These are phyloP conservation scores for Phaseolus lunatus DNA, from an alignment of 306 rosid genomes.

Conservation along the genomic window DNA sequence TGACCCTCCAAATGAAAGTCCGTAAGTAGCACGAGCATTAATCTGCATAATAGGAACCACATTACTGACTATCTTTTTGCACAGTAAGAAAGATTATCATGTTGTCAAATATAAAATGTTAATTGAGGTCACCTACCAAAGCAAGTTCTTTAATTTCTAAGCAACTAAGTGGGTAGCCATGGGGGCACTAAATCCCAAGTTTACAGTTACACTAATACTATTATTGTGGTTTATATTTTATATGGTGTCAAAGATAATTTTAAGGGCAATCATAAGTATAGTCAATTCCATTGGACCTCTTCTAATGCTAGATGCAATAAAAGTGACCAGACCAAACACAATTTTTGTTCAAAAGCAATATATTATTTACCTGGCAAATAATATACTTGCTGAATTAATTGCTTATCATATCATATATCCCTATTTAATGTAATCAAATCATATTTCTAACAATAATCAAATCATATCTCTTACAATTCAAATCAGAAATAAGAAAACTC, in stretches of 20 bases:
- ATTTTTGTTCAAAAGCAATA: constrained; percentile 1
- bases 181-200: not conserved
- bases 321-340: not conserved
- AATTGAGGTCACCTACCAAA: constrained; percentile 31
- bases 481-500: constrained; percentile 8
- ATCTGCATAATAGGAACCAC: constrained; percentile 60
- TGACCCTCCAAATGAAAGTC: constrained; percentile 82
- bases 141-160: constrained; percentile 26
- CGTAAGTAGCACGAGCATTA: constrained; percentile 88
- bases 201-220: constrained; percentile 1
- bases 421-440: too few species aligned
- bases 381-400: not conserved
- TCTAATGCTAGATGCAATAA: constrained; percentile 11
- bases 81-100: constrained; percentile 33
- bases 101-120: constrained; percentile 25
- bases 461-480: too few species aligned
- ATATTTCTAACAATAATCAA: too few species aligned
- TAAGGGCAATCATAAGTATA: constrained; percentile 1
- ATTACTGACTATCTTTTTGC: constrained; percentile 28
- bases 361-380: constrained; percentile 11
- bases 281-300: not conserved
- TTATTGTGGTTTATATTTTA: not conserved
- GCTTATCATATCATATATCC: not conserved
- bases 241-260: not conserved
- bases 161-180: not conserved